Conservation (phyloP, 495 filamentous ascomycete genomes). For the Clohesyomyces aquaticus region DNA sequence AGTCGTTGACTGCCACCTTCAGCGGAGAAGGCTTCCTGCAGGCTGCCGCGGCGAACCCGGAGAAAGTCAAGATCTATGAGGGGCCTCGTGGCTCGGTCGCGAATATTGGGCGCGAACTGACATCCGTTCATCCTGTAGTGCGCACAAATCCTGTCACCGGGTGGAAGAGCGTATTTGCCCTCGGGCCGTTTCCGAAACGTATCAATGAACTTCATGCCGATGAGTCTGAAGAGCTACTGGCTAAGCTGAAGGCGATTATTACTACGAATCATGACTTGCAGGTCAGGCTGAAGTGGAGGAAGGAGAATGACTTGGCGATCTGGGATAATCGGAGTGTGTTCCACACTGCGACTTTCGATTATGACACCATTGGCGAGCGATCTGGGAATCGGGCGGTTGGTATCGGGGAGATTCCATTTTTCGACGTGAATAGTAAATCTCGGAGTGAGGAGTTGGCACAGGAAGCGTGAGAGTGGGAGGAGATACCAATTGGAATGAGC, state of each 20-base stretch:
- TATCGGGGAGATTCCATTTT: slow-evolving; percentile 57
- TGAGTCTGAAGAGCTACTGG: slow-evolving; percentile 67
- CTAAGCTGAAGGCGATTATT: slow-evolving; percentile 64
- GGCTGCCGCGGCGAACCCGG: slow-evolving; percentile 56
- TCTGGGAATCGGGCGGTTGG: slow-evolving; percentile 65
- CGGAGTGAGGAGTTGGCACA: too few species aligned
- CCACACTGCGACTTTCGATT: slow-evolving; percentile 72
- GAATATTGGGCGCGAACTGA: slow-evolving; percentile 65
- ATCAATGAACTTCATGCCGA: slow-evolving; percentile 66
- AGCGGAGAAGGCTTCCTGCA: slow-evolving; percentile 62
- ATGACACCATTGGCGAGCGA: slow-evolving; percentile 57
- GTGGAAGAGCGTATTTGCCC: slow-evolving; percentile 70
- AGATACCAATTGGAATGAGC: too few species aligned
- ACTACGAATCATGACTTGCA: slow-evolving; percentile 78
- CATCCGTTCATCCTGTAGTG: slow-evolving; percentile 70
- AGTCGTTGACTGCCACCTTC: slow-evolving; percentile 67
- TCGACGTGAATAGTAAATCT: not conserved
- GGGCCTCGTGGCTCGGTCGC: slow-evolving; percentile 64
- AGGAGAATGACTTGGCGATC: slow-evolving; percentile 55
- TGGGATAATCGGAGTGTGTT: slow-evolving; percentile 76
- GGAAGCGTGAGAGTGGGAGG: too few species aligned
- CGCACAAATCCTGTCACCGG: slow-evolving; percentile 80
- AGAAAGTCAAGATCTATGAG: slow-evolving; percentile 59
- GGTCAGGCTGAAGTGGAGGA: slow-evolving; percentile 60
- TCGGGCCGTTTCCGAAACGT: slow-evolving; percentile 61